These are phyloP conservation scores for Cyberlindnera xishuangbannaensis DNA, from an alignment of 805 yeast species.

Conservation along the genomic window DNA sequence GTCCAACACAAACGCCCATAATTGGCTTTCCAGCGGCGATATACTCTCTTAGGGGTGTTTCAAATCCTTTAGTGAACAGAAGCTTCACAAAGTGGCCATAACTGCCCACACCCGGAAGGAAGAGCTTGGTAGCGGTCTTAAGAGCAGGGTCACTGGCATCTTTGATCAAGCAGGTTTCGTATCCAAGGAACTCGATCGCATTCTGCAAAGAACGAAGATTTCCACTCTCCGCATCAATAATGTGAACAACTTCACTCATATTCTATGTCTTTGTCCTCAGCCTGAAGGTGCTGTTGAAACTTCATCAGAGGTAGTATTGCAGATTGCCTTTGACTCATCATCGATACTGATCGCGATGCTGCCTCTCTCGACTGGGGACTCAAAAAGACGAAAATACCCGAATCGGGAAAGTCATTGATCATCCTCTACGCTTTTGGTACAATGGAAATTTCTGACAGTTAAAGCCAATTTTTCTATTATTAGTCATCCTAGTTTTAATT, in stretches of 20 bases:
- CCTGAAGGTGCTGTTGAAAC: too few species aligned
- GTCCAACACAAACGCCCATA: slow-evolving; percentile 97
- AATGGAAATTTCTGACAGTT: too few species aligned
- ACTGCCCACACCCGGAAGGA: slow-evolving; percentile 97
- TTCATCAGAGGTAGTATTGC: too few species aligned
- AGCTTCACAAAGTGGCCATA: slow-evolving; percentile 88
- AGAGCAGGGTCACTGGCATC: slow-evolving; percentile 48
- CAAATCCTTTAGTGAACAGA: slow-evolving; percentile 54
- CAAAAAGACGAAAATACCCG: background rate
- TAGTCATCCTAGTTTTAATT: too few species aligned
- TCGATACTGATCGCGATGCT: too few species aligned
- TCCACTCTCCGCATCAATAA: slow-evolving; percentile 93
- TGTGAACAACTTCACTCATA: slow-evolving; percentile 37
- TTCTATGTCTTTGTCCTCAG: background rate
- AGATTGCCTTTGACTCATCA: too few species aligned
- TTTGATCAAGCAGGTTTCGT: slow-evolving; percentile 55
- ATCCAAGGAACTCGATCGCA: slow-evolving; percentile 78
- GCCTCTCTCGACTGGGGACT: too few species aligned
- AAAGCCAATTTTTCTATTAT: too few species aligned
- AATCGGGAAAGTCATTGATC: background rate
- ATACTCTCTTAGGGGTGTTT: slow-evolving; percentile 58
- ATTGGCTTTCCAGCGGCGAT: slow-evolving; percentile 75
- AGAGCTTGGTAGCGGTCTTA: slow-evolving; percentile 46
- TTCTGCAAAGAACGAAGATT: slow-evolving; percentile 84
- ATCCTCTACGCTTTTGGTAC: background rate